Evolutionary conservation across 2,329 filamentous ascomycete species (phyloP).

Genomic region (Fusarium tjaetaba): DNA sequence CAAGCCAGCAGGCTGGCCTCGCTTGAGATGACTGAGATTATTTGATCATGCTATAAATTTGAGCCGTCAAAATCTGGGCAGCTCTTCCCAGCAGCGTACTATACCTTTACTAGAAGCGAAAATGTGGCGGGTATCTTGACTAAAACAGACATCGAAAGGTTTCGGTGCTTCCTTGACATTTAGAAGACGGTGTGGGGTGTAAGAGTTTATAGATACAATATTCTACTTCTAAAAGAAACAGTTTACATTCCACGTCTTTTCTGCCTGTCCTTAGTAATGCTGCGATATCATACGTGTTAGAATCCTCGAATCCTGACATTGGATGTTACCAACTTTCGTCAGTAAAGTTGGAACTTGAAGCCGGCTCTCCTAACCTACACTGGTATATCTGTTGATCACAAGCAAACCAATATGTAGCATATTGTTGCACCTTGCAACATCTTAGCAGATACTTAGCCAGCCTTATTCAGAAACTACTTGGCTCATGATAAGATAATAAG

Average conservation of each 20-base stretch:
- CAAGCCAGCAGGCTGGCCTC: constrained; percentile 50
- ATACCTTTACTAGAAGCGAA: constrained; percentile 21
- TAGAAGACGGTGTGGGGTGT: neutral
- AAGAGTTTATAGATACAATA: constrained; percentile 9
- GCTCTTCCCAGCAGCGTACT: constrained; percentile 19
- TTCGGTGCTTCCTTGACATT: neutral
- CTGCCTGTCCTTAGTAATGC: neutral
- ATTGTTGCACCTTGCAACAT: too few relatives aligned
- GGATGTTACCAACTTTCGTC: neutral
- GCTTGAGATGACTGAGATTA: neutral
- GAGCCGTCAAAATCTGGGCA: neutral
- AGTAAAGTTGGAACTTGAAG: neutral
- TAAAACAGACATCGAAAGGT: constrained; percentile 20
- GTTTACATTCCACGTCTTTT: neutral
- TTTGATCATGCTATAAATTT: neutral
- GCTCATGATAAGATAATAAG: too few relatives aligned
- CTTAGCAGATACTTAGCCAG: neutral
- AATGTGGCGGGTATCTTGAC: constrained; percentile 14
- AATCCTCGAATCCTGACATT: neutral
- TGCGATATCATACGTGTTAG: neutral
- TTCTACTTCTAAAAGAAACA: neutral
- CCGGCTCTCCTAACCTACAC: neutral
- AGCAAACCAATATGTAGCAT: neutral
- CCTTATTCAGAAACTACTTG: neutral
- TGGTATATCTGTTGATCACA: too few relatives aligned